Conservation (phyloP, 2,329 filamentous ascomycete genomes). For the Clarireedia sp. region DNA sequence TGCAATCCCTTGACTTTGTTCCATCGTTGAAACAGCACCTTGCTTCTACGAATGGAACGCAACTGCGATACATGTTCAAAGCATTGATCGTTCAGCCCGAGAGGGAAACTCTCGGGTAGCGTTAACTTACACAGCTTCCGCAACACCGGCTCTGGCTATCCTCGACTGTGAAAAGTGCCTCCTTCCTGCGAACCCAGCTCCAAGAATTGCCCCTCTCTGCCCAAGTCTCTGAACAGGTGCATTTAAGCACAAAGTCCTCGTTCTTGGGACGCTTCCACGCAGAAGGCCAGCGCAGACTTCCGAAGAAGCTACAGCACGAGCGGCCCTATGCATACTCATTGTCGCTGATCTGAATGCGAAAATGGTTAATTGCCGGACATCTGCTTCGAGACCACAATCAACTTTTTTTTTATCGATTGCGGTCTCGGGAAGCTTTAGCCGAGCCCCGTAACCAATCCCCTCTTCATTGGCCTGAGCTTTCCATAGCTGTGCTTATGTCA, state of each 20-base stretch:
- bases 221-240: slow-evolving; percentile 16
- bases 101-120: neutral
- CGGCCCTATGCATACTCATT: slow-evolving; percentile 27
- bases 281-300: slow-evolving; percentile 20
- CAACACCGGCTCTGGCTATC: slow-evolving; percentile 20
- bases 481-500: neutral
- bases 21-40: neutral
- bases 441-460: neutral
- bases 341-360: slow-evolving; percentile 4
- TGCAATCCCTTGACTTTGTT: too few relatives aligned
- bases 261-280: slow-evolving; percentile 17
- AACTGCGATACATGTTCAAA: neutral
- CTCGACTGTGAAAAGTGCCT: slow-evolving; percentile 27
- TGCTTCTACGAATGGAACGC: neutral
- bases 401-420: slow-evolving; percentile 14
- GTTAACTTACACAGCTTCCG: slow-evolving; percentile 27
- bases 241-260: slow-evolving; percentile 27
- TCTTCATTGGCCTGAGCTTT: neutral
- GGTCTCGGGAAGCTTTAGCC: slow-evolving; percentile 5
- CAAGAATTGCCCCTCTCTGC: slow-evolving; percentile 12
- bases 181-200: slow-evolving; percentile 12
- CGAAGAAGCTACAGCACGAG: slow-evolving; percentile 22
- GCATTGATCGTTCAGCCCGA: neutral
- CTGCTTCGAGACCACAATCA: slow-evolving; percentile 1
- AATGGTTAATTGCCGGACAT: neutral